Conservation (phyloP, 495 filamentous ascomycete species). For the Penicillium pulvis region DNA sequence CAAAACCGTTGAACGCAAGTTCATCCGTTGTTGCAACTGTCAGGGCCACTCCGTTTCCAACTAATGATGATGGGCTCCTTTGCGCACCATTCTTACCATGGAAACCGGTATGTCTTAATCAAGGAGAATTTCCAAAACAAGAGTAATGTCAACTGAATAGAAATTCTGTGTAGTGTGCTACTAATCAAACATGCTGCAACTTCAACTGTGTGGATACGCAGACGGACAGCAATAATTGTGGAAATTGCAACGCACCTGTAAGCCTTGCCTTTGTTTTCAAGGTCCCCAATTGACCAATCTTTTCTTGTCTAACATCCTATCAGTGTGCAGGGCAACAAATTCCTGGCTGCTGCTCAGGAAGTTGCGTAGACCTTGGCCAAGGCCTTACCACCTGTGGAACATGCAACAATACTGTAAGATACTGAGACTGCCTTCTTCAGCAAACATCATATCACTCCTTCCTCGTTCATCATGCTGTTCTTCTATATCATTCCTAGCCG, state of each 20-base stretch:
- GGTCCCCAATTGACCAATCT: neutral
- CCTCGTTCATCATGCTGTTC: no score
- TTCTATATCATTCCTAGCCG: no score
- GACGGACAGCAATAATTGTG: constrained; percentile 17
- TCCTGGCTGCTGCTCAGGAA: constrained; percentile 25
- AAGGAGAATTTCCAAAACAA: neutral
- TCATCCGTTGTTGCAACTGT: constrained; percentile 11
- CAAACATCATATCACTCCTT: neutral
- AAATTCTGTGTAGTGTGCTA: constrained; percentile 12
- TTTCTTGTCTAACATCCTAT: neutral
- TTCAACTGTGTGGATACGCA: constrained; percentile 18
- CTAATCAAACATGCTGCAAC: constrained; percentile 21
- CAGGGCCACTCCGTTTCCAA: constrained; percentile 8
- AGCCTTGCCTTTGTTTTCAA: neutral
- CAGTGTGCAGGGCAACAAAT: constrained; percentile 18
- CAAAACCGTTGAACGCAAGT: constrained; percentile 13
- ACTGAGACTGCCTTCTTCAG: neutral
- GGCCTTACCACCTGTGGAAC: constrained; percentile 15
- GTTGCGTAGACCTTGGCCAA: constrained; percentile 16
- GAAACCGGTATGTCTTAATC: constrained; percentile 14
- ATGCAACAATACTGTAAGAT: constrained; percentile 15
- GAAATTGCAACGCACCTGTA: constrained; percentile 19
- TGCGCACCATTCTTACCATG: constrained; percentile 18
- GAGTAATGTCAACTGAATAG: neutral
- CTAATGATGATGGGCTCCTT: neutral